Evolutionary conservation across 495 filamentous ascomycete genomes (phyloP).

Genomic region (Echria macrotheca): DNA sequence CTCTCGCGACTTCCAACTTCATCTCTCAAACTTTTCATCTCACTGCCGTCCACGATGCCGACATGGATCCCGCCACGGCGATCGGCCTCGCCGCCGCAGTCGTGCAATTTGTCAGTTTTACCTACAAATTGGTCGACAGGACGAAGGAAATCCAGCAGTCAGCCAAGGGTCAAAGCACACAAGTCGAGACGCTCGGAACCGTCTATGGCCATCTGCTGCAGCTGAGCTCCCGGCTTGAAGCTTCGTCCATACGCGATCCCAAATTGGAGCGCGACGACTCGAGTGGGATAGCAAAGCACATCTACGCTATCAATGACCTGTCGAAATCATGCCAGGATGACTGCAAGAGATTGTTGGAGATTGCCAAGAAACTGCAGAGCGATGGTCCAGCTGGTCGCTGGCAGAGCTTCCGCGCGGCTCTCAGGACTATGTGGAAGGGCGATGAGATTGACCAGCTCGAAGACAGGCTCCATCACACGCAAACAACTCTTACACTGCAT

Average conservation of each 20-base stretch:
- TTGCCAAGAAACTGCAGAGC: not conserved
- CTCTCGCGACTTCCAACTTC: too few relatives aligned
- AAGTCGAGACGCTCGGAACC: not conserved
- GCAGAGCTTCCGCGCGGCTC: not conserved
- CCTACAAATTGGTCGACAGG: slow-evolving; percentile 1
- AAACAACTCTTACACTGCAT: not conserved
- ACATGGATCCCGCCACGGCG: slow-evolving; percentile 1
- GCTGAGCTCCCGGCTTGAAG: not conserved
- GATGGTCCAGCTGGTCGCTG: not conserved
- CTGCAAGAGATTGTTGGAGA: not conserved
- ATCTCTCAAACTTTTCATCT: not conserved
- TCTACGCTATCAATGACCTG: slow-evolving; percentile 1
- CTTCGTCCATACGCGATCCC: not conserved
- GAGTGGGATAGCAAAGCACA: not conserved
- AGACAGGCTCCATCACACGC: not conserved
- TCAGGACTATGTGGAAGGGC: not conserved
- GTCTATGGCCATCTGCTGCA: not conserved
- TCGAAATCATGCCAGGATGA: not conserved
- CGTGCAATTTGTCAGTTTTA: slow-evolving; percentile 7
- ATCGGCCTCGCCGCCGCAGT: slow-evolving; percentile 6
- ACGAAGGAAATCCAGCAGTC: not conserved
- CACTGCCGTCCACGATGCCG: not conserved
- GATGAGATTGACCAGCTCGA: not conserved
- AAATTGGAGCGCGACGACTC: not conserved
- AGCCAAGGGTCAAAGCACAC: not conserved